Evolutionary conservation across 1,139 yeast genomes (phyloP).

Genomic region (Yamadazyma buinensis): DNA sequence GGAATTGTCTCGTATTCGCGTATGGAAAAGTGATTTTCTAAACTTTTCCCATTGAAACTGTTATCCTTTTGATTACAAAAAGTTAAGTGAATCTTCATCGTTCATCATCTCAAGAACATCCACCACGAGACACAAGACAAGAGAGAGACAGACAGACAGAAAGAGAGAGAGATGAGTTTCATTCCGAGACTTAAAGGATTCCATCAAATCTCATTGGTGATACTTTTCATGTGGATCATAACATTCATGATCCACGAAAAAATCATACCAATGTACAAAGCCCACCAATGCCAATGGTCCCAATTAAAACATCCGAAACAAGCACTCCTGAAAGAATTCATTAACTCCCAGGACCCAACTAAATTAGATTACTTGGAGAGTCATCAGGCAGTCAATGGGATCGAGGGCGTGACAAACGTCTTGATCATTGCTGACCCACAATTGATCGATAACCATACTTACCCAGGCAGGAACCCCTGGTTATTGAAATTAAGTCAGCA

Average conservation of each 20-base stretch:
- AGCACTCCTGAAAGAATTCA: not conserved
- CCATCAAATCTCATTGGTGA: constrained; percentile 23
- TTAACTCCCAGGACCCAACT: too few relatives aligned
- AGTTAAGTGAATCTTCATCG: too few relatives aligned
- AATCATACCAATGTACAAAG: constrained; percentile 24
- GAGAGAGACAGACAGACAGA: constrained; percentile 8
- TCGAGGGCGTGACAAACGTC: too few relatives aligned
- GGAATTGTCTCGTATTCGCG: not conserved
- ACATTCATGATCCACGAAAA: constrained; percentile 34
- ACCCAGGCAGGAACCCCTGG: constrained; percentile 41
- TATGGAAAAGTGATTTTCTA: not conserved
- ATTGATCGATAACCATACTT: constrained; percentile 44
- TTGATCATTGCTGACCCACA: constrained; percentile 46
- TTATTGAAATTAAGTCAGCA: constrained; percentile 41
- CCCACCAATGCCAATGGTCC: constrained; percentile 32
- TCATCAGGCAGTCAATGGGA: not conserved
- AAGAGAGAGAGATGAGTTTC: not conserved
- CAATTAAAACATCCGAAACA: constrained; percentile 9
- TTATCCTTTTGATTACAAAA: too few relatives aligned
- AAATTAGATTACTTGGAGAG: not conserved
- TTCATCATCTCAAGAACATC: too few relatives aligned
- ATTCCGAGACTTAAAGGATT: constrained; percentile 16
- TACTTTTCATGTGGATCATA: constrained; percentile 27
- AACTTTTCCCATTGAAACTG: too few relatives aligned
- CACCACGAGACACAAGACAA: too few relatives aligned